A percentile compares a stretch with the other conserved stretches of the same genome.
Conservation (phyloP, 2,329 filamentous ascomycete genomes). For the Decorospora gaudefroyi region DNA sequence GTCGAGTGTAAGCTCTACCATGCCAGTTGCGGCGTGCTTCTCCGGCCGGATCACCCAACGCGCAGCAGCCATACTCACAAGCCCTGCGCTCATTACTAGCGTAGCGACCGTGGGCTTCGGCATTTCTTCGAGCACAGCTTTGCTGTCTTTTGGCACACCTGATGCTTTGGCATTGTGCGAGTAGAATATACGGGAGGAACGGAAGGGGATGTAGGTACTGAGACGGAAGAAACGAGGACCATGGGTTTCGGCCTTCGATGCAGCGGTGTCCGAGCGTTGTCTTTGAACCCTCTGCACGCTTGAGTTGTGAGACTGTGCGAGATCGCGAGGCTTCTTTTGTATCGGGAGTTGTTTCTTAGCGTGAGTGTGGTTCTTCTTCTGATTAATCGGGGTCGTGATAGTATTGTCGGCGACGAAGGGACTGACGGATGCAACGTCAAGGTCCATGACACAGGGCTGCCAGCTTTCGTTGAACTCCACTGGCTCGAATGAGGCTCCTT, state of each 20-base stretch:
- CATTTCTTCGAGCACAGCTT: constrained; percentile 38
- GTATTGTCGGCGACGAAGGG: constrained; percentile 26
- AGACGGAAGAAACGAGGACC: constrained; percentile 43
- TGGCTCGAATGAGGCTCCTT: constrained; percentile 44
- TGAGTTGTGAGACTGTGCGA: neutral
- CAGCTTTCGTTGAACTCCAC: constrained; percentile 42
- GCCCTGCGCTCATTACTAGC: constrained; percentile 41
- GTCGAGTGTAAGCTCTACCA: constrained; percentile 27
- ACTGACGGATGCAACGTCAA: constrained; percentile 32
- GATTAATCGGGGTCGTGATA: neutral
- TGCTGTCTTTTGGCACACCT: constrained; percentile 28
- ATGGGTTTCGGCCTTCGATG: constrained; percentile 19
- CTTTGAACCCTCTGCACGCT: constrained; percentile 20
- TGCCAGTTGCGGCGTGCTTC: constrained; percentile 9
- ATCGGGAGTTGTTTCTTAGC: constrained; percentile 17
- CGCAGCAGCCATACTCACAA: constrained; percentile 41
- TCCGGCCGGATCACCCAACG: constrained; percentile 28
- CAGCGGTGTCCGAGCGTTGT: constrained; percentile 25
- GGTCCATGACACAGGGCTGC: constrained; percentile 36
- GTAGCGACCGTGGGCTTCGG: constrained; percentile 38
- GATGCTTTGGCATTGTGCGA: constrained; percentile 29
- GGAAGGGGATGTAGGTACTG: constrained; percentile 37
- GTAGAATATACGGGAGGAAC: constrained; percentile 43
- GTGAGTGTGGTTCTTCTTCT: constrained; percentile 10
- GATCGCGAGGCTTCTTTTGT: constrained; percentile 24